These are phyloP conservation scores for Tuber aestivum DNA, from an alignment of 495 filamentous ascomycete genomes.

Conservation along the genomic window DNA sequence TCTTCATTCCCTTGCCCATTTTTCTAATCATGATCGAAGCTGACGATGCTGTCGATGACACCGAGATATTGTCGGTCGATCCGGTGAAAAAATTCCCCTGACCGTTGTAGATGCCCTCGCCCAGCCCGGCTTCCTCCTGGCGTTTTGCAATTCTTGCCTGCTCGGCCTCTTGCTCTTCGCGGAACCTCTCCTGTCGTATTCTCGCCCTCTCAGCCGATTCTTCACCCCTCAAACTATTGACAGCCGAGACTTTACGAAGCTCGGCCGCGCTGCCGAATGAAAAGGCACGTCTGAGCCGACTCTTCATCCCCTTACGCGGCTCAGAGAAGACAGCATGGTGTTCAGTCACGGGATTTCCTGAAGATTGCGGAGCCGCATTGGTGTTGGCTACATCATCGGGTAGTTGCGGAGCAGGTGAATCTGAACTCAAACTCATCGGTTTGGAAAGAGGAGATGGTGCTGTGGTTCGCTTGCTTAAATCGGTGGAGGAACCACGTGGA, in stretches of 20 bases:
- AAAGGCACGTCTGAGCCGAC: slow-evolving; percentile 83
- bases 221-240: slow-evolving; percentile 55
- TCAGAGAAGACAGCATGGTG: slow-evolving; percentile 76
- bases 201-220: slow-evolving; percentile 56
- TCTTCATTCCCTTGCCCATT: slow-evolving; percentile 98
- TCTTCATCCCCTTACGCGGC: slow-evolving; percentile 63
- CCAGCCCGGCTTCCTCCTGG: slow-evolving; percentile 86
- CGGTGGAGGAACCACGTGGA: slow-evolving; percentile 62
- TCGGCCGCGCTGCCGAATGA: slow-evolving; percentile 97
- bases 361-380: slow-evolving; percentile 17
- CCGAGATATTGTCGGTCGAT: slow-evolving; percentile 93
- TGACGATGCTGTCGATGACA: slow-evolving; percentile 95
- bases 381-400: slow-evolving; percentile 27
- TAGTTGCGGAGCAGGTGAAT: slow-evolving; percentile 41
- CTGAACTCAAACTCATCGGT: slow-evolving; percentile 59
- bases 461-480: slow-evolving; percentile 62
- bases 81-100: slow-evolving; percentile 79
- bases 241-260: slow-evolving; percentile 67
- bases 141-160: slow-evolving; percentile 83
- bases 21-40: slow-evolving; percentile 99
- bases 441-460: slow-evolving; percentile 86
- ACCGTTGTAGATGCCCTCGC: slow-evolving; percentile 87
- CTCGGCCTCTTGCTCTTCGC: slow-evolving; percentile 71
- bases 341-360: slow-evolving; percentile 64
- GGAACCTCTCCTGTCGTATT: slow-evolving; percentile 62